Evolutionary conservation across 352 stramenopile genomes (phyloP).

Genomic region (Peronospora farinosa): DNA sequence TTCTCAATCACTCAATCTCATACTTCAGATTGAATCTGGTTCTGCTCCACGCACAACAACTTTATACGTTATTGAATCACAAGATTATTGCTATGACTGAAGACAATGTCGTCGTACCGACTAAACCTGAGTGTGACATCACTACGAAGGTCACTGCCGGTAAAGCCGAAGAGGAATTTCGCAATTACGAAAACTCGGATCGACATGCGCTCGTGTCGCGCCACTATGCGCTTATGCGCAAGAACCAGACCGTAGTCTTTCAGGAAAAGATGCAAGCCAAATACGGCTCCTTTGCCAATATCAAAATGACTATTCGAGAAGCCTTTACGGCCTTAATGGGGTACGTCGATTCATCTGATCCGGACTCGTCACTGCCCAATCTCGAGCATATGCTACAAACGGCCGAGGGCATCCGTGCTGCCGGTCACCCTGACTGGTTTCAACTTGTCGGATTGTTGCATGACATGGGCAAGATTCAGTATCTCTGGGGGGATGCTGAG

Average conservation of each 20-base stretch:
- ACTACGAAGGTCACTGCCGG: constrained; percentile 35
- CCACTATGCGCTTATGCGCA: constrained; percentile 76
- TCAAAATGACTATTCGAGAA: constrained; percentile 89
- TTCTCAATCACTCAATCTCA: too few species aligned
- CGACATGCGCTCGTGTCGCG: constrained; percentile 61
- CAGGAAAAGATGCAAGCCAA: constrained; percentile 65
- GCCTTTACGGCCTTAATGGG: constrained; percentile 84
- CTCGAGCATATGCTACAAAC: constrained; percentile 92
- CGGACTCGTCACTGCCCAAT: constrained; percentile 87
- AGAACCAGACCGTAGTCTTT: constrained; percentile 66
- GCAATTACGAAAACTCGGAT: constrained; percentile 70
- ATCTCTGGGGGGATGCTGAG: constrained; percentile 79
- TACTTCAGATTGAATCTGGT: too few species aligned
- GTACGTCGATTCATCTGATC: constrained; percentile 92
- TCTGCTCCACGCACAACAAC: too few species aligned
- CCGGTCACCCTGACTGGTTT: constrained; percentile 89
- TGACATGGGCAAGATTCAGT: constrained; percentile 94
- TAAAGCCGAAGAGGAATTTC: constrained; percentile 68
- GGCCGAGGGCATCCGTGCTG: constrained; percentile 86
- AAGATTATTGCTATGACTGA: constrained; percentile 5
- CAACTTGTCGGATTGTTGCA: constrained; percentile 89
- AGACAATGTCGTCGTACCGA: constrained; percentile 3
- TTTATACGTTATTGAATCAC: too few species aligned
- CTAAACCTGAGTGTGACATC: constrained; percentile 26
- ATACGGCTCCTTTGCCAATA: constrained; percentile 65